Evolutionary conservation across 1,284 basidiomycete genomes (phyloP).

Genomic region (Irpex sp.): DNA sequence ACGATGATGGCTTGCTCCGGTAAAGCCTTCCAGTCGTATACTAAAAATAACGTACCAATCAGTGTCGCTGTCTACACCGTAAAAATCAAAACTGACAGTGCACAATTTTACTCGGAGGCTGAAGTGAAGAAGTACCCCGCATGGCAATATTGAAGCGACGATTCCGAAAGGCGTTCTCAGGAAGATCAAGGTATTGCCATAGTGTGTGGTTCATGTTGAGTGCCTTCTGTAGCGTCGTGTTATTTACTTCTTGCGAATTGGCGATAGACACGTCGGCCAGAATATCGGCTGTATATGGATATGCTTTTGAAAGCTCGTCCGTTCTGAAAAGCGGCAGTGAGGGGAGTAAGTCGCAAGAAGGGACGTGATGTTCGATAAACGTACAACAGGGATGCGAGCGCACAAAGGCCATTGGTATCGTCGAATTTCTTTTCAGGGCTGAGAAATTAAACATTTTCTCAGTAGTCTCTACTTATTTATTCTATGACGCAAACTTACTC

Average conservation of each 20-base stretch:
- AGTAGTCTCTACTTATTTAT: too few relatives aligned
- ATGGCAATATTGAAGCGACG: conserved; percentile 2
- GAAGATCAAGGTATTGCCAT: conserved; percentile 3
- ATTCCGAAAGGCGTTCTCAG: conserved; percentile 1
- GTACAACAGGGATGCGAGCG: conserved; percentile 8
- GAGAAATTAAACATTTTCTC: background rate
- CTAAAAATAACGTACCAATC: conserved; percentile 3
- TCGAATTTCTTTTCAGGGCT: conserved; percentile 19
- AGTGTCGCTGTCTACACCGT: background rate
- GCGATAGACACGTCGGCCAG: conserved; percentile 12
- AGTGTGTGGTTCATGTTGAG: background rate
- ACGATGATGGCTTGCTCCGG: conserved; percentile 10
- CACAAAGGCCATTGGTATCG: conserved; percentile 22
- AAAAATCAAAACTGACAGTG: conserved; percentile 20
- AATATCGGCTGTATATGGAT: conserved; percentile 1
- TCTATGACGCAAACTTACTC: too few relatives aligned
- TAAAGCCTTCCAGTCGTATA: conserved; percentile 14
- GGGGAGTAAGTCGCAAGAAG: background rate
- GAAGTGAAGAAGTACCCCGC: background rate
- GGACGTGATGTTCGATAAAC: background rate
- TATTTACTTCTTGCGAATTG: conserved; percentile 13
- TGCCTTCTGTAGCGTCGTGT: conserved; percentile 2
- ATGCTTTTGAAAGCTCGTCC: conserved; percentile 3
- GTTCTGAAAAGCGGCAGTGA: background rate
- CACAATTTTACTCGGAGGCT: conserved; percentile 24